phyloP scores from a whole-genome alignment of 164 flowering plant genomes.

The Nelumbo lutea region DNA sequence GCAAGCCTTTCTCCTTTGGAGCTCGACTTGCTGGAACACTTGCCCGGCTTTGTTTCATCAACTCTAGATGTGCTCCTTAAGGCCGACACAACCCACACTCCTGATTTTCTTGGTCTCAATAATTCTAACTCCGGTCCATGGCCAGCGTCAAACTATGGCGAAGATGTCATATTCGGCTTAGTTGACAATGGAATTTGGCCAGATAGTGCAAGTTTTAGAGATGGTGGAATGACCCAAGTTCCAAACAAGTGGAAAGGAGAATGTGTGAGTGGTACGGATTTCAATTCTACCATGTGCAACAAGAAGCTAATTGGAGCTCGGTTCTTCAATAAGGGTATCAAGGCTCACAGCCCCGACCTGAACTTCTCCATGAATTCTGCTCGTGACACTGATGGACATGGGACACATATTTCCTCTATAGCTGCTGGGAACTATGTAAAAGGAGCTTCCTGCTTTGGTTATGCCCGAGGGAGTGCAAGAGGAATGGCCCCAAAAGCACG shows the following conservation, averaged over 20 bases:
- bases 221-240: constrained; percentile 42
- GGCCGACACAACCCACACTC: constrained; percentile 50
- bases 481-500: constrained; percentile 65
- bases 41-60: constrained; percentile 47
- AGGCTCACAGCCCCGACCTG: constrained; percentile 30
- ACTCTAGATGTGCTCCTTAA: constrained; percentile 33
- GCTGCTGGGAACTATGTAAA: constrained; percentile 53
- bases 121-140: constrained; percentile 32
- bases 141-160: constrained; percentile 43
- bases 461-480: constrained; percentile 48
- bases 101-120: constrained; percentile 47
- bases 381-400: constrained; percentile 67
- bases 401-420: constrained; percentile 66
- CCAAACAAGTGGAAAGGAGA: constrained; percentile 61
- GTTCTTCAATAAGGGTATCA: constrained; percentile 54
- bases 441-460: constrained; percentile 51
- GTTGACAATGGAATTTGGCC: constrained; percentile 76
- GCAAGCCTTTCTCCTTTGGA: constrained; percentile 47
- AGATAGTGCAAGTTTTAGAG: constrained; percentile 53
- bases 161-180: constrained; percentile 61
- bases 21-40: constrained; percentile 27
- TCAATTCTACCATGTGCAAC: constrained; percentile 61
- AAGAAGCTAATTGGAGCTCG: constrained; percentile 71
- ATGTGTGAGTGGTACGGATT: constrained; percentile 44
- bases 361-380: constrained; percentile 51